Evolutionary conservation across 495 filamentous ascomycete genomes (phyloP).

Genomic region (Xylaria palmicola): DNA sequence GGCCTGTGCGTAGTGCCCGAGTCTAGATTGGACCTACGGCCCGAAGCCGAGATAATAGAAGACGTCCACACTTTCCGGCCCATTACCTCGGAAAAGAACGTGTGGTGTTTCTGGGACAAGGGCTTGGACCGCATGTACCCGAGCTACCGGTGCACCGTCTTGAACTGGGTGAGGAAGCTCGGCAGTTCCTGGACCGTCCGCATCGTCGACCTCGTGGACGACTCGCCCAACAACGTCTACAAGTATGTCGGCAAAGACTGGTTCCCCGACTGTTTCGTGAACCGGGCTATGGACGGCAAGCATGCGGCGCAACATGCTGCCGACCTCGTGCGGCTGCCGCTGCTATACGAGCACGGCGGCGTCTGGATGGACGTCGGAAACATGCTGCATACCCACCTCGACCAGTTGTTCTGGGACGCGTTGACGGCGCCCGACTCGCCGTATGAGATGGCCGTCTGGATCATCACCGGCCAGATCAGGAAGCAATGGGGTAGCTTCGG

Average conservation of each 20-base stretch:
- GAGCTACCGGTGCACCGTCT: conserved; percentile 35
- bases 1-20: conserved; percentile 19
- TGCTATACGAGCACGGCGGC: conserved; percentile 38
- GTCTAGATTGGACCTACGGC: conserved; percentile 21
- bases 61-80: conserved; percentile 22
- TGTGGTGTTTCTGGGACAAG: conserved; percentile 49
- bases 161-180: conserved; percentile 33
- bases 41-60: conserved; percentile 20
- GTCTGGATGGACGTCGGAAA: conserved; percentile 44
- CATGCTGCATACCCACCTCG: conserved; percentile 36
- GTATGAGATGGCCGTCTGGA: conserved; percentile 35
- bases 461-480: conserved; percentile 25
- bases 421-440: conserved; percentile 35
- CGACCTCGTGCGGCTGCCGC: conserved; percentile 39
- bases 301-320: conserved; percentile 35
- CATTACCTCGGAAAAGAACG: conserved; percentile 41
- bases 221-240: conserved; percentile 27
- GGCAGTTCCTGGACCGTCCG: conserved; percentile 30
- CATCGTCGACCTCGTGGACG: conserved; percentile 24
- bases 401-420: conserved; percentile 39
- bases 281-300: conserved; percentile 35
- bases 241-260: conserved; percentile 26
- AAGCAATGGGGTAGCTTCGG: conserved; percentile 28
- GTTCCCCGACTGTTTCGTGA: conserved; percentile 34
- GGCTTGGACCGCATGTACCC: conserved; percentile 34